phyloP scores from a whole-genome alignment of 805 yeast species.

The Jamesozyma lodderae region DNA sequence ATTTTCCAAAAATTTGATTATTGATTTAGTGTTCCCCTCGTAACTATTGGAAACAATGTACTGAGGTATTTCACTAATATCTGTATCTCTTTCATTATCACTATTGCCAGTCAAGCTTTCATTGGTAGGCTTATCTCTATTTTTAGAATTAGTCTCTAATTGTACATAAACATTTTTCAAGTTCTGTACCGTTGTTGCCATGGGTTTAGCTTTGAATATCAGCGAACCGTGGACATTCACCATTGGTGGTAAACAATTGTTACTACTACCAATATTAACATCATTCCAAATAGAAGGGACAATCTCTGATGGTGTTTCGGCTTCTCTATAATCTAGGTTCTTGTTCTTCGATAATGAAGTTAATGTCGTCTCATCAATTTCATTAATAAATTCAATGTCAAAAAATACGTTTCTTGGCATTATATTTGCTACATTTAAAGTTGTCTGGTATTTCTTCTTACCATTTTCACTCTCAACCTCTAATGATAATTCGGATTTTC shows the following conservation, averaged over 20 bases:
- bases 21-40: conserved; percentile 56
- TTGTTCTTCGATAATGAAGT: background rate
- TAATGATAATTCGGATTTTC: conserved; percentile 16
- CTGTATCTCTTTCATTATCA: background rate
- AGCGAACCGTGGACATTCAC: conserved; percentile 28
- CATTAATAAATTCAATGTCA: conserved; percentile 29
- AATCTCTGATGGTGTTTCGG: background rate
- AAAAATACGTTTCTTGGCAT: conserved; percentile 46
- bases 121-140: background rate
- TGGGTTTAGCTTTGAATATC: conserved; percentile 31
- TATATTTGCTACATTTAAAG: conserved; percentile 17
- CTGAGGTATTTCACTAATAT: conserved; percentile 23
- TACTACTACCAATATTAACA: no score
- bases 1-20: conserved; percentile 45
- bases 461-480: conserved; percentile 16
- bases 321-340: background rate
- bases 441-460: conserved; percentile 21
- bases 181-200: conserved; percentile 33
- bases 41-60: conserved; percentile 46
- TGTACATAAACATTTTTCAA: conserved; percentile 41
- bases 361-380: background rate
- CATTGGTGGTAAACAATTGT: conserved; percentile 4
- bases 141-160: conserved; percentile 23
- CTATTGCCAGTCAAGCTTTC: background rate
- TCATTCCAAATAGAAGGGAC: no score